Conservation (phyloP, 441 rosid species). For the Metrosideros polymorpha region DNA sequence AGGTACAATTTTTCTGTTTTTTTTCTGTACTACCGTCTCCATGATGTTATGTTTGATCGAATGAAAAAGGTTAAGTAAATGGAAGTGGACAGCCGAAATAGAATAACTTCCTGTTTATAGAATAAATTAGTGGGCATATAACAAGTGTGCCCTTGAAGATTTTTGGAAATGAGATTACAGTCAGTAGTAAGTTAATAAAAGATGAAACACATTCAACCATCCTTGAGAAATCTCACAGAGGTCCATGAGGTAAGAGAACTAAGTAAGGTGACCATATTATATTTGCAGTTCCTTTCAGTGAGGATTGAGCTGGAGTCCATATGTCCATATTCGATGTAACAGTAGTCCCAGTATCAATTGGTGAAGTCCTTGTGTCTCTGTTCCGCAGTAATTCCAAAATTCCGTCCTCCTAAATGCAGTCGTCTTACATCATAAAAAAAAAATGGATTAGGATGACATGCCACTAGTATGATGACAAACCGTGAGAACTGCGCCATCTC, state of each 20-base stretch:
- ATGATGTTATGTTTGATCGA: not conserved
- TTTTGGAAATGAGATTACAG: not conserved
- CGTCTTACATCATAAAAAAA: not conserved
- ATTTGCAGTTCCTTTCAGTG: not conserved
- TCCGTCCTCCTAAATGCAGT: not conserved
- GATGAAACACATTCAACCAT: not conserved
- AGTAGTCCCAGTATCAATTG: not conserved
- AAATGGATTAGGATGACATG: not conserved
- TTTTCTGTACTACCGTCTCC: not conserved
- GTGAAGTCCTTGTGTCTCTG: not conserved
- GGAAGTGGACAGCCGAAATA: not conserved
- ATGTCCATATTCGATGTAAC: not conserved
- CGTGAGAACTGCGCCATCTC: not conserved
- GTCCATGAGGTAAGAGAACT: not conserved
- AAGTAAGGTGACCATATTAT: not conserved
- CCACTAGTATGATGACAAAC: not conserved
- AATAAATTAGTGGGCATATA: not conserved
- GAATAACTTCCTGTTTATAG: not conserved
- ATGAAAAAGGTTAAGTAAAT: not conserved
- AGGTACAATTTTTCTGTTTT: conserved; percentile 33
- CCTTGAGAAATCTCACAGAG: not conserved
- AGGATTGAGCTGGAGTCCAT: not conserved
- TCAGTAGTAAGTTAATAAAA: not conserved
- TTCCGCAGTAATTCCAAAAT: not conserved
- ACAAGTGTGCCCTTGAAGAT: not conserved